phyloP scores from a whole-genome alignment of 371 early-diverging fungal genomes.

The Enterocytospora artemiae region DNA sequence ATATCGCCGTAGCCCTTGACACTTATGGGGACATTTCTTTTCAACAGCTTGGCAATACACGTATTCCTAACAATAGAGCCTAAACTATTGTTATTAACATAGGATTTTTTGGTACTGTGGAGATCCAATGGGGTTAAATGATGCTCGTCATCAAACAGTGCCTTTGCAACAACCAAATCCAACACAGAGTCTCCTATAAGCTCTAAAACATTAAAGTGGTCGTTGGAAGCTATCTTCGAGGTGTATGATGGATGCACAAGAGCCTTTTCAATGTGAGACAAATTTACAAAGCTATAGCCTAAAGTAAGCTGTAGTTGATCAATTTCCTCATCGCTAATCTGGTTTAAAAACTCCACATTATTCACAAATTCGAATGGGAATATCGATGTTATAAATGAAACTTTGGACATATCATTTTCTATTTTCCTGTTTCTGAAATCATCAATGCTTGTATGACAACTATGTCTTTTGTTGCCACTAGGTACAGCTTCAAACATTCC shows the following conservation, averaged over 20 bases:
- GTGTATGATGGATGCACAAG: conserved; percentile 43
- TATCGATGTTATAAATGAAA: no score
- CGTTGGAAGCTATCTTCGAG: conserved; percentile 27
- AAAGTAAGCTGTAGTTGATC: conserved; percentile 26
- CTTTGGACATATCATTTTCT: no score
- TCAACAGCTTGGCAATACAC: conserved; percentile 3
- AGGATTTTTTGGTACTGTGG: conserved; percentile 24
- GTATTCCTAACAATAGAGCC: conserved; percentile 8
- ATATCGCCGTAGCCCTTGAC: conserved; percentile 43
- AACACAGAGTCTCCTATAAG: conserved; percentile 44
- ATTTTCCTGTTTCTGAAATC: no score
- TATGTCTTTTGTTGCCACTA: no score
- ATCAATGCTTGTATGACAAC: no score
- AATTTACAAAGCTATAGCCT: conserved; percentile 39
- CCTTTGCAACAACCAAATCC: conserved; percentile 36
- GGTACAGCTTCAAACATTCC: conserved; percentile 14
- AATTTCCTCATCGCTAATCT: conserved; percentile 2
- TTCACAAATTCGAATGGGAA: no score
- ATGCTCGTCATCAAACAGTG: conserved; percentile 18
- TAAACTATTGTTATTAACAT: conserved; percentile 43
- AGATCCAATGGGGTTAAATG: conserved; percentile 15
- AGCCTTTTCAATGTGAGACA: conserved; percentile 42
- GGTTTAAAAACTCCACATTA: no score
- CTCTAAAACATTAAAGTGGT: conserved; percentile 39
- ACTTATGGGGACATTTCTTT: neutral